Conservation (phyloP, 257 asterid genomes). For the Anisodus acutangulus region DNA sequence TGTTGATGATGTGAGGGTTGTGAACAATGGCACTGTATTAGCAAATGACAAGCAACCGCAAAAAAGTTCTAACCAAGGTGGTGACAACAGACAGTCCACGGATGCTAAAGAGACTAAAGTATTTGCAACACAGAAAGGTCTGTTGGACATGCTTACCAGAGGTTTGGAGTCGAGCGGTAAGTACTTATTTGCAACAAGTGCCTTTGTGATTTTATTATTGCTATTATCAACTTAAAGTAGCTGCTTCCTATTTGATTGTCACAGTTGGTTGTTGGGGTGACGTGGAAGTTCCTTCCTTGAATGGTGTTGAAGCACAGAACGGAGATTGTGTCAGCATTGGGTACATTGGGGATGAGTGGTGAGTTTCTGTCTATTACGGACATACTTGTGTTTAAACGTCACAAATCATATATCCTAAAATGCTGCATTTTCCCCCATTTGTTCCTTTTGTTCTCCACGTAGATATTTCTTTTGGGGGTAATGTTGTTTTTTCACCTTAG, state of each 20-base stretch:
- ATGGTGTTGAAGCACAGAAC: conserved; percentile 38
- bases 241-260: conserved; percentile 38
- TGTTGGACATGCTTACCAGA: conserved; percentile 60
- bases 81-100: conserved; percentile 33
- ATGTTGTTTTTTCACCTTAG: too few relatives aligned
- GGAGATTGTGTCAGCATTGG: conserved; percentile 57
- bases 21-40: conserved; percentile 39
- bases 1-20: conserved; percentile 44
- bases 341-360: conserved; percentile 88
- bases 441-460: too few relatives aligned
- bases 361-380: conserved; percentile 36
- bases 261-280: conserved; percentile 89
- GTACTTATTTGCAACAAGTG: not conserved
- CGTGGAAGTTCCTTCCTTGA: conserved; percentile 43
- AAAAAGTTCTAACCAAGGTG: conserved; percentile 32
- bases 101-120: conserved; percentile 34
- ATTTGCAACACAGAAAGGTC: conserved; percentile 41
- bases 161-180: conserved; percentile 74
- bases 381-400: not conserved
- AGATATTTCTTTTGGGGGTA: not conserved
- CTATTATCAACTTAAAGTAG: not conserved
- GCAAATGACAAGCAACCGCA: conserved; percentile 43
- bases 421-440: too few relatives aligned
- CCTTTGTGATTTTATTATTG: conserved; percentile 5
- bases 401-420: not conserved